Percentiles rank a stretch among this genome's conserved stretches.
phyloP scores from a whole-genome alignment of 352 stramenopile genomes.

The Saprolegnia parasitica region DNA sequence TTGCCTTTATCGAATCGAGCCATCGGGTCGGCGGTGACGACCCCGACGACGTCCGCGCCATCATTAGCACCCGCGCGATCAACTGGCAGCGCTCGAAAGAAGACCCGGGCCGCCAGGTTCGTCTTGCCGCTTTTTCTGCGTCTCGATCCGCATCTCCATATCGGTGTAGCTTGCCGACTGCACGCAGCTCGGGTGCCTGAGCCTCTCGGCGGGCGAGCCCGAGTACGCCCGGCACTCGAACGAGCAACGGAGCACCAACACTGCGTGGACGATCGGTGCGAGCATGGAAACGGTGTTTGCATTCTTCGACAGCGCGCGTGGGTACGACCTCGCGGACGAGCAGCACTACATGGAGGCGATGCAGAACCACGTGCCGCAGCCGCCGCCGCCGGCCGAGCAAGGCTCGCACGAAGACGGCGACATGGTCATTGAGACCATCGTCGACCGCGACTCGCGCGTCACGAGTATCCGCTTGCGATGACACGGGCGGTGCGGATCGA shows the following conservation, averaged over 20 bases:
- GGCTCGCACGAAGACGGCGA: constrained; percentile 72
- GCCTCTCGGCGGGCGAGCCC: constrained; percentile 68
- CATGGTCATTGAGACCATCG: constrained; percentile 36
- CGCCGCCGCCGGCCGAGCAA: constrained; percentile 28
- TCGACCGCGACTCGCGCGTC: constrained; percentile 34
- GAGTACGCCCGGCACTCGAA: constrained; percentile 31
- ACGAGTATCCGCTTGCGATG: too few species aligned
- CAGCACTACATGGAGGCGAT: constrained; percentile 63
- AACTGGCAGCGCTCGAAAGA: constrained; percentile 79
- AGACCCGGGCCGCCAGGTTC: constrained; percentile 37
- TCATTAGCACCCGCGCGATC: constrained; percentile 67
- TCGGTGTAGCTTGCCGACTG: constrained; percentile 68
- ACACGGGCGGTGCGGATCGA: too few species aligned
- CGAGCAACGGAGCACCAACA: constrained; percentile 75
- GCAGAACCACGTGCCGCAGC: constrained; percentile 33
- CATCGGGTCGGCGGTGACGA: constrained; percentile 63
- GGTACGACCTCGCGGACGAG: constrained; percentile 68
- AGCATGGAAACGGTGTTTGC: constrained; percentile 83
- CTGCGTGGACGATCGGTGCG: constrained; percentile 72
- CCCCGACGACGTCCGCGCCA: constrained; percentile 54
- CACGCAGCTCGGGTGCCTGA: constrained; percentile 65
- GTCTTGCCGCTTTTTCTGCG: neutral
- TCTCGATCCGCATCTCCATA: constrained; percentile 30
- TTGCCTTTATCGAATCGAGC: constrained; percentile 80
- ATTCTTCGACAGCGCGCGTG: constrained; percentile 76